Base-by-base conservation (phyloP, 495 filamentous ascomycete species). In the Durotheca rogersii region DNA sequence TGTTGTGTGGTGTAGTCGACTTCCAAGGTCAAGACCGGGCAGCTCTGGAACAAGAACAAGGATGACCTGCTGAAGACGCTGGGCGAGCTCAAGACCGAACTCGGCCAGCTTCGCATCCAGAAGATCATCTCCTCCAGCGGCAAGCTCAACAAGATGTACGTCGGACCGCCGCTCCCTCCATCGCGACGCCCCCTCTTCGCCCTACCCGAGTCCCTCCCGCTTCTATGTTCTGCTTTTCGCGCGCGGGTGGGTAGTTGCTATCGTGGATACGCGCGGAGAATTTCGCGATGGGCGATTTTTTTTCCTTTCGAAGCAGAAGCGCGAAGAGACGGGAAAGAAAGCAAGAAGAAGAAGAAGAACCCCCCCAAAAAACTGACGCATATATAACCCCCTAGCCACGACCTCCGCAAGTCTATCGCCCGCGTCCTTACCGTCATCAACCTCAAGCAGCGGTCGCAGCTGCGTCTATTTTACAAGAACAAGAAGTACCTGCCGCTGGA, bases 1-100 rank as follows among this genome's bases (percentile, higher is more conserved):
- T 35, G 47, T 7, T 27, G 30, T 62, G 51, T 60, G n/a, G n/a
- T n/a, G 16, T 67, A 92, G 90, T 94, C 90, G 78, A 76, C 85
- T 65, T 79, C 82, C 71, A 94, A 94, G 80, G 88, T 97, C 75
- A 96, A 95, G 83, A 82, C 90, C 71, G 83, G 79, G 77, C 81
- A 85, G 77, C 87, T 99, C 72, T 97, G 94, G 93, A 84, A 85
- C 75, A 99, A 99, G 90, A 88, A 80, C 85, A 96, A 96, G 85
- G 87, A 92, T 67, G 94, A 98, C 61, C 82, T 98, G 72, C 81
- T 81, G 70, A 90, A 91, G 81, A 90, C 96, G 75, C 81, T 96
- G 62, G 82, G 83, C 61, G 89, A 94, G 72, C 82, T 95, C 67
- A 96, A 98, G 87, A 82, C 81, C 50, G 93, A 97, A 79, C 83